Conservation (phyloP, 345 rosid species). For the Corchorus olitorius region DNA sequence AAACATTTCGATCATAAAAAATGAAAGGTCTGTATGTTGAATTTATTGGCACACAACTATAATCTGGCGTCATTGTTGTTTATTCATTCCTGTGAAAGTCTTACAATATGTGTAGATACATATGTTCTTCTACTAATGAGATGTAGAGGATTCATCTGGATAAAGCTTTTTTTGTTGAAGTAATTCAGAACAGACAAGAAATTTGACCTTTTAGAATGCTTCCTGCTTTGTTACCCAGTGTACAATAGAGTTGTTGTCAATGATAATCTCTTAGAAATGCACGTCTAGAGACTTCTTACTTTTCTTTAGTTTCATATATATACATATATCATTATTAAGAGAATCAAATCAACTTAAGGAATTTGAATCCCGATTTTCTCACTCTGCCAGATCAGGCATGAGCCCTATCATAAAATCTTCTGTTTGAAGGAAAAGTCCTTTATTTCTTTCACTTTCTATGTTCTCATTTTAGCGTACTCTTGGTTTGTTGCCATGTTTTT, state of each 20-base stretch:
- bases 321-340: not conserved
- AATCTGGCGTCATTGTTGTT: not conserved
- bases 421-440: not conserved
- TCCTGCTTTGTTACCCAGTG: not conserved
- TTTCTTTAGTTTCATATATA: constrained; percentile 6
- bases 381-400: not conserved
- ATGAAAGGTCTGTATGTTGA: not conserved
- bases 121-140: not conserved
- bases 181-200: constrained; percentile 3
- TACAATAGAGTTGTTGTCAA: not conserved
- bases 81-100: not conserved
- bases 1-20: not conserved
- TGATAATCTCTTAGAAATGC: not conserved
- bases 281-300: not conserved
- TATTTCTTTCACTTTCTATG: not conserved
- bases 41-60: not conserved
- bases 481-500: too few relatives aligned
- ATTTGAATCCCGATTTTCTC: constrained; percentile 3
- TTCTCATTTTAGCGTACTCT: not conserved
- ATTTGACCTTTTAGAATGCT: not conserved
- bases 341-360: not conserved
- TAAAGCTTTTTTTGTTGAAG: not conserved
- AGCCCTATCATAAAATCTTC: not conserved
- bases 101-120: not conserved
- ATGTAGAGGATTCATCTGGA: not conserved